Evolutionary conservation across 179 eudicot species (phyloP), one percentile per base, ranked within the genome.

Genomic region (Heliamphora pulchella): DNA sequence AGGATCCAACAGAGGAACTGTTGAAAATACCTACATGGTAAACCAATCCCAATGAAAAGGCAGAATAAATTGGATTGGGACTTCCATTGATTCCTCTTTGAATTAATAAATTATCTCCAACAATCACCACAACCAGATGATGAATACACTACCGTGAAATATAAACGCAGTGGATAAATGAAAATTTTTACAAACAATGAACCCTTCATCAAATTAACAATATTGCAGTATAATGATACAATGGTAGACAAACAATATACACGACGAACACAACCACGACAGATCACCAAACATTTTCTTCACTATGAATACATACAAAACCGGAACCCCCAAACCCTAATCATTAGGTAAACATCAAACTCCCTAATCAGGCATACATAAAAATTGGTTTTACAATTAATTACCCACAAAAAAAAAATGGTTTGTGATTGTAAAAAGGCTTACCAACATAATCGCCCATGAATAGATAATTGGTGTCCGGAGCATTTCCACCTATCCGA

Each of bases 401-500:
- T n/a, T n/a, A n/a, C n/a, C n/a, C n/a, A n/a, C n/a, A 79, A 5
- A 62, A 7, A 48, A 44, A 57, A 44, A 39, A 4, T 10, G 39
- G 1, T 43, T 22, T 13, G 18, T 47, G 50, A 83, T 63, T 51
- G 31, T 76, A 11, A 59, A 51, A 58, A n/a, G 67, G 84, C 97
- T 84, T 71, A 94, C 98, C 98, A 77, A 94, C 97, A 71, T 94
- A 94, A 81, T 94, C 98, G 47, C 98, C 98, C 98, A 94, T 94
- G 89, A 94, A 94, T 20, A 94, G 97, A 70, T 94, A 94, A 92
- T 94, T 94, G 73, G 98, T 94, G 78, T 94, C 97, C 17, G 98
- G 98, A 71, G 92, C 84, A 74, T 89, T 89, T 48, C 97, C 98
- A 1, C 96, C 97, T 47, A 93, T 93, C 80, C 91, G 85, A 78